Evolutionary conservation across 31 red algal species (phyloP).

Genomic region (Porphyra umbilicalis): DNA sequence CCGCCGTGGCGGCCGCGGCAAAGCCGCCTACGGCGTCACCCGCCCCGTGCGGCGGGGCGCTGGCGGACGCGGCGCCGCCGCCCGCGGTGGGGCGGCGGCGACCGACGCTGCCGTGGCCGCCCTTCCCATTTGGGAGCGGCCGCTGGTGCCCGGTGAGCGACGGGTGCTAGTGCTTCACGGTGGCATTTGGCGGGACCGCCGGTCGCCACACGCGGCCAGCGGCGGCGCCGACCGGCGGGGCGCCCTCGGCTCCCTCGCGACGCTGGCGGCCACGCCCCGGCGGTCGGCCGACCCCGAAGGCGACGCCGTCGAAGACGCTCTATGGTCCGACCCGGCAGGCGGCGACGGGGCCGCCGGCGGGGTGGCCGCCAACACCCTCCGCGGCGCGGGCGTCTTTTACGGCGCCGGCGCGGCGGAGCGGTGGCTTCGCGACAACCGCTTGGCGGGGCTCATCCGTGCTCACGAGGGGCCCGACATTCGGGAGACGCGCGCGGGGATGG

Average conservation of each 20-base stretch:
- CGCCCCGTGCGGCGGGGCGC: background rate
- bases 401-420: conserved; percentile 38
- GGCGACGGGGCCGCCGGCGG: conserved; percentile 17
- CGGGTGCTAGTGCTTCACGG: conserved; percentile 70
- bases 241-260: conserved; percentile 30
- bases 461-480: conserved; percentile 90
- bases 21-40: background rate
- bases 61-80: background rate
- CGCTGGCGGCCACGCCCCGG: conserved; percentile 22
- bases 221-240: background rate
- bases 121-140: conserved; percentile 20
- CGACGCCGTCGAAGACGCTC: conserved; percentile 47
- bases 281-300: conserved; percentile 37
- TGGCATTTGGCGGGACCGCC: conserved; percentile 53
- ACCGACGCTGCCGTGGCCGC: background rate
- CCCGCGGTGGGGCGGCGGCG: background rate
- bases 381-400: conserved; percentile 68
- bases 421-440: conserved; percentile 50
- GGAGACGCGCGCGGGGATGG: conserved; percentile 60
- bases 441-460: conserved; percentile 61
- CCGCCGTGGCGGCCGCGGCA: background rate
- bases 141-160: conserved; percentile 37
- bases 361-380: conserved; percentile 34
- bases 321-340: conserved; percentile 62
- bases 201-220: conserved; percentile 4